Percentiles rank a stretch among this genome's conserved stretches.
Conservation (phyloP, 225 moss, liverwort and hornwort genomes). For the Antitrichia curtipendula region DNA sequence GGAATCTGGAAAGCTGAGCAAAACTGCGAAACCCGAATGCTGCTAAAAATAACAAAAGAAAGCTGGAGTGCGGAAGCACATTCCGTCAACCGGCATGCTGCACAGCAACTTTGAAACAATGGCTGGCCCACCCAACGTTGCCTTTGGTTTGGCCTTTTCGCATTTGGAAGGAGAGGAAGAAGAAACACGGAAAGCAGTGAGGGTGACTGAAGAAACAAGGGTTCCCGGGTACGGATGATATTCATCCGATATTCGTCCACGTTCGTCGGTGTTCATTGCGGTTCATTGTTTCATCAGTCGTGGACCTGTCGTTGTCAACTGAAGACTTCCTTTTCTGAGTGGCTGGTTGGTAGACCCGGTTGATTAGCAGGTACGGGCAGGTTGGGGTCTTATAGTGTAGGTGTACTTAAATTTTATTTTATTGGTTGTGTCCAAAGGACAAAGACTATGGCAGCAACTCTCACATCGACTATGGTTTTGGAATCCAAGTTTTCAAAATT, state of each 20-base stretch:
- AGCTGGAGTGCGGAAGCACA: not conserved
- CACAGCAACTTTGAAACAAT: not conserved
- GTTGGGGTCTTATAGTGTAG: not conserved
- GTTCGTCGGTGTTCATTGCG: not conserved
- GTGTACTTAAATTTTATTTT: not conserved
- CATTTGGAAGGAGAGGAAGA: not conserved
- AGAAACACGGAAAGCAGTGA: not conserved
- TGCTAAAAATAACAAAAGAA: not conserved
- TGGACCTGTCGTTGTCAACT: not conserved
- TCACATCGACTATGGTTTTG: not conserved
- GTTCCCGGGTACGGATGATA: not conserved
- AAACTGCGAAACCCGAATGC: not conserved
- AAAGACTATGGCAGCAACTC: not conserved
- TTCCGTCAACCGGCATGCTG: not conserved
- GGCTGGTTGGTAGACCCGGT: not conserved
- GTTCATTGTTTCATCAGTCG: not conserved
- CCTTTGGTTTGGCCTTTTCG: not conserved
- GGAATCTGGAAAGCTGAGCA: not conserved
- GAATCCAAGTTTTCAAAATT: not conserved
- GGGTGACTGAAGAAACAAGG: not conserved
- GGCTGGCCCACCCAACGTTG: not conserved
- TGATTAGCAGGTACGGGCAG: not conserved
- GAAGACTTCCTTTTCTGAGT: not conserved
- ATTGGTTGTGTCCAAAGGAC: too few relatives aligned
- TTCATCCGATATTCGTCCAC: not conserved